phyloP scores from a whole-genome alignment of 306 rosid genomes.

The Acacia confusa region DNA sequence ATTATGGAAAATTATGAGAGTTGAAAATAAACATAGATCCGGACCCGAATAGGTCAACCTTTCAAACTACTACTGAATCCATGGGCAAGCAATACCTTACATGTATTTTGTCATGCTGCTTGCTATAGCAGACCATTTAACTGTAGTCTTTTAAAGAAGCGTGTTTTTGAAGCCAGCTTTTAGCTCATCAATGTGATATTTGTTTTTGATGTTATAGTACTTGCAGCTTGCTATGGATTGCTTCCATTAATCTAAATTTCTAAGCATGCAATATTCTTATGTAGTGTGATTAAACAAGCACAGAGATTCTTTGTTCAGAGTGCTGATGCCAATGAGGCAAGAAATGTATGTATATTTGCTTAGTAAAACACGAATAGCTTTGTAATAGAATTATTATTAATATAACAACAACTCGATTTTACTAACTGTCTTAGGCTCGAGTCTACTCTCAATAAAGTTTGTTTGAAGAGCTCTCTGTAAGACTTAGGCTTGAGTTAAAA shows the following conservation, averaged over 20 bases:
- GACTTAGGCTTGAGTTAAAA: too few species aligned
- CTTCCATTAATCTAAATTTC: slow-evolving; percentile 29
- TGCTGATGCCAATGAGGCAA: slow-evolving; percentile 61
- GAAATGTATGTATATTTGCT: too few species aligned
- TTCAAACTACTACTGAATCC: too few species aligned
- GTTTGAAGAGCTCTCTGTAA: too few species aligned
- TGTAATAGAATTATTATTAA: too few species aligned
- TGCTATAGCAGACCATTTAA: slow-evolving; percentile 5
- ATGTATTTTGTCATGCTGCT: slow-evolving; percentile 16
- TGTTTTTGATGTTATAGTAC: slow-evolving; percentile 27
- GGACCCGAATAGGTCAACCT: too few species aligned
- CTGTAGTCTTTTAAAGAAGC: slow-evolving; percentile 14
- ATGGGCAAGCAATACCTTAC: background rate
- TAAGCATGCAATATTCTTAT: slow-evolving; percentile 23
- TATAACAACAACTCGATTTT: too few species aligned
- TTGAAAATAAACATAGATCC: too few species aligned
- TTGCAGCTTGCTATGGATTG: background rate
- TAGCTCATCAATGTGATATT: slow-evolving; percentile 22
- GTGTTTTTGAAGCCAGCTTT: slow-evolving; percentile 14
- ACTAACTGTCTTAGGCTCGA: too few species aligned
- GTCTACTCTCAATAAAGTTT: too few species aligned
- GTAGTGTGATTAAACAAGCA: slow-evolving; percentile 84
- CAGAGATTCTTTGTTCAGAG: slow-evolving; percentile 69
- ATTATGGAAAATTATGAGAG: background rate
- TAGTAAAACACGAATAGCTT: too few species aligned